These are phyloP conservation scores for Fereydounia khargensis DNA, from an alignment of 1,284 basidiomycete species.

Conservation along the genomic window DNA sequence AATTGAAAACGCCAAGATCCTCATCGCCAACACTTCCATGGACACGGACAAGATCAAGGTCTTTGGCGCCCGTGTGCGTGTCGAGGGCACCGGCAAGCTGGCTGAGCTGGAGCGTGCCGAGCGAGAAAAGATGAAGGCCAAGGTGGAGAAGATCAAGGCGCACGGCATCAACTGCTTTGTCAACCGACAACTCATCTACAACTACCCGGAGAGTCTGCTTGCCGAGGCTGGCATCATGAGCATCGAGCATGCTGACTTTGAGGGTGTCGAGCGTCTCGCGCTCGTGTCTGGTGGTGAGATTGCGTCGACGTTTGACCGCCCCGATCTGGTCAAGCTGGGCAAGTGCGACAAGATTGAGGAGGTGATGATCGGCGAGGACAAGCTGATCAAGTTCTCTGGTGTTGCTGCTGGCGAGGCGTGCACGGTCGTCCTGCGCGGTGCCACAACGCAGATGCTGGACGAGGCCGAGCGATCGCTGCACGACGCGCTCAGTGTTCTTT, in stretches of 20 bases:
- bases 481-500: constrained; percentile 93
- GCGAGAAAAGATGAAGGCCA: constrained; percentile 98
- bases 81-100: constrained; percentile 91
- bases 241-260: constrained; percentile 99
- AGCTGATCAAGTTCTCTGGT: constrained; percentile 99
- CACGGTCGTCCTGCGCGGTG: constrained; percentile 94
- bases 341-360: constrained; percentile 94
- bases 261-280: constrained; percentile 93
- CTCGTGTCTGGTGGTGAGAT: constrained; percentile 98
- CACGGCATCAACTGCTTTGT: constrained; percentile 98
- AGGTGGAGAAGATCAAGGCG: constrained; percentile 88
- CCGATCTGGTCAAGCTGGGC: constrained; percentile 90
- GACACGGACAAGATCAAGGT: constrained; percentile 99
- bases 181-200: constrained; percentile 98
- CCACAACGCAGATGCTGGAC: constrained; percentile 97
- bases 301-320: constrained; percentile 88
- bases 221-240: constrained; percentile 91
- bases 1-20: constrained; percentile 89
- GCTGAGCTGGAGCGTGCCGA: constrained; percentile 97
- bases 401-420: constrained; percentile 98
- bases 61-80: constrained; percentile 92
- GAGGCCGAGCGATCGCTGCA: constrained; percentile 97
- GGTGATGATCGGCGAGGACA: constrained; percentile 97
- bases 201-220: constrained; percentile 93
- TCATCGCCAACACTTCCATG: constrained; percentile 99